Evolutionary conservation across 2,329 filamentous ascomycete species (phyloP).

Genomic region (Plenodomus biglobosus): DNA sequence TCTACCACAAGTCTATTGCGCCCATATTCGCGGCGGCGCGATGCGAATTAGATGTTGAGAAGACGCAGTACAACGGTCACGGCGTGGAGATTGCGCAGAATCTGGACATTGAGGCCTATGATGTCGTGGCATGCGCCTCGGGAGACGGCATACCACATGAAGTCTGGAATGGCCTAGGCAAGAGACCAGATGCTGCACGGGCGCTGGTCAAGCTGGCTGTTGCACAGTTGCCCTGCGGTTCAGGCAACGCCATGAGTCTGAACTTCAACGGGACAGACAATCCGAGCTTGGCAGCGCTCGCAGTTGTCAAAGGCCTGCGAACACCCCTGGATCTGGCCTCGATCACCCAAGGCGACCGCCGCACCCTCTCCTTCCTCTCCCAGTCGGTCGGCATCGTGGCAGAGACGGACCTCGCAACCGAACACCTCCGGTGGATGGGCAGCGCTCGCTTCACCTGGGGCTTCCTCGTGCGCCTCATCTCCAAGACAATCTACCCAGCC

Average conservation of each 20-base stretch:
- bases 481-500: conserved; percentile 80
- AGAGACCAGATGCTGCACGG: conserved; percentile 70
- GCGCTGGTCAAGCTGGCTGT: conserved; percentile 79
- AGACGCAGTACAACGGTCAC: conserved; percentile 72
- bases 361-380: conserved; percentile 83
- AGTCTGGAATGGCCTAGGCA: conserved; percentile 88
- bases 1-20: conserved; percentile 73
- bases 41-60: conserved; percentile 73
- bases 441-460: conserved; percentile 81
- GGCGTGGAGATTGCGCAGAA: conserved; percentile 74
- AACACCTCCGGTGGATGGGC: conserved; percentile 93
- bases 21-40: conserved; percentile 81
- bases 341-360: conserved; percentile 75
- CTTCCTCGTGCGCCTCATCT: conserved; percentile 73
- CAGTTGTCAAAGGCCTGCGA: conserved; percentile 83
- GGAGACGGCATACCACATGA: conserved; percentile 92
- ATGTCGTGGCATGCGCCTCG: conserved; percentile 85
- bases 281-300: conserved; percentile 74
- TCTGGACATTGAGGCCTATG: conserved; percentile 76
- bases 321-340: conserved; percentile 84
- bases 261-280: conserved; percentile 83
- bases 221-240: conserved; percentile 86
- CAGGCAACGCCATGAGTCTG: conserved; percentile 89
- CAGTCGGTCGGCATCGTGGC: conserved; percentile 89
- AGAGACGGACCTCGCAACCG: conserved; percentile 85